phyloP scores from a whole-genome alignment of 2,329 filamentous ascomycete species.

The Fusarium devonianum region DNA sequence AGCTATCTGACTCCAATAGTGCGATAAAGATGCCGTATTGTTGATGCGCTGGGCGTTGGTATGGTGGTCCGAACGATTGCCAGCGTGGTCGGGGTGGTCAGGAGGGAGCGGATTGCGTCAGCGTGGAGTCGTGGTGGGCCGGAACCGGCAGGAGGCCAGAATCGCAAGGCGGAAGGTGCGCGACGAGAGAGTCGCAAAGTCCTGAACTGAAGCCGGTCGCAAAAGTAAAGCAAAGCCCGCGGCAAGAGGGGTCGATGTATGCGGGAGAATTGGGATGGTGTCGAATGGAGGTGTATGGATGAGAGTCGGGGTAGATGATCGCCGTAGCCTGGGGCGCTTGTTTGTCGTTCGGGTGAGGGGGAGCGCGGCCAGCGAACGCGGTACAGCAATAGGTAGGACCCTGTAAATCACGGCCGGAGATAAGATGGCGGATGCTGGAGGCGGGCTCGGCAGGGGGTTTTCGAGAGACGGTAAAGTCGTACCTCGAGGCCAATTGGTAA shows the following conservation, averaged over 20 bases:
- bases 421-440: constrained; percentile 37
- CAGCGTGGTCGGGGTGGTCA: constrained; percentile 13
- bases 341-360: constrained; percentile 34
- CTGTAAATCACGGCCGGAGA: constrained; percentile 26
- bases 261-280: constrained; percentile 15
- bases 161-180: constrained; percentile 25
- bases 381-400: constrained; percentile 14
- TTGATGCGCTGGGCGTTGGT: constrained; percentile 13
- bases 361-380: constrained; percentile 13
- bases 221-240: constrained; percentile 10
- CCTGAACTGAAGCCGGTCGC: constrained; percentile 14
- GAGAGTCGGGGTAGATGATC: constrained; percentile 32
- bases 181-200: background rate
- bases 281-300: constrained; percentile 11
- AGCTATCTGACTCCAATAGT: constrained; percentile 1
- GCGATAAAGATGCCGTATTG: constrained; percentile 8
- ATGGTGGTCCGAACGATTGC: constrained; percentile 29
- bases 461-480: too few relatives aligned
- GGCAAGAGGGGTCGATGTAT: constrained; percentile 18
- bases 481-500: too few relatives aligned
- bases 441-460: constrained; percentile 17
- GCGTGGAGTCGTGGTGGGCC: constrained; percentile 41
- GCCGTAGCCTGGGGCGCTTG: constrained; percentile 32
- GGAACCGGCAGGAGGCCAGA: constrained; percentile 26
- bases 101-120: constrained; percentile 42